phyloP scores from a whole-genome alignment of 306 rosid genomes.

The Sicyos edulis region DNA sequence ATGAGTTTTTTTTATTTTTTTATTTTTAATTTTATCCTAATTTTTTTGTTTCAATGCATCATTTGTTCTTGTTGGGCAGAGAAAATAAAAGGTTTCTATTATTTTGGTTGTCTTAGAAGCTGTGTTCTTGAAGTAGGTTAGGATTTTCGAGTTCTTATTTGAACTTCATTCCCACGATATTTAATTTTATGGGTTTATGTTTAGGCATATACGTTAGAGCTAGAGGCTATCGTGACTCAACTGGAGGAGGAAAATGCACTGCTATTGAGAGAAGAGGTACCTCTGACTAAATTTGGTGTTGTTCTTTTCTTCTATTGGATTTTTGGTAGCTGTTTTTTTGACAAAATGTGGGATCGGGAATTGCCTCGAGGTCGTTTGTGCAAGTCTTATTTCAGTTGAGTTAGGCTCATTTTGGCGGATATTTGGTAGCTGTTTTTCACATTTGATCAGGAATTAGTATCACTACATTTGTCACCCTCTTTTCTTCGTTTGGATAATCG shows the following conservation, averaged over 20 bases:
- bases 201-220: constrained; percentile 82
- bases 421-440: not conserved
- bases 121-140: not conserved
- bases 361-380: too few species aligned
- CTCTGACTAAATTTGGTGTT: constrained; percentile 5
- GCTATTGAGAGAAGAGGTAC: constrained; percentile 59
- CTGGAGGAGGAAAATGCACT: constrained; percentile 65
- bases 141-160: not conserved
- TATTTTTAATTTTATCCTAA: not conserved
- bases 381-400: too few species aligned
- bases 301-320: not conserved
- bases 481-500: not conserved
- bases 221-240: constrained; percentile 58
- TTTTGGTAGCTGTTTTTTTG: not conserved
- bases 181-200: not conserved
- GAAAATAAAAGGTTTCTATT: not conserved
- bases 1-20: not conserved
- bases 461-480: not conserved
- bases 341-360: too few species aligned
- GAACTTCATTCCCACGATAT: not conserved
- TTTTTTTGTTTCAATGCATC: constrained; percentile 7
- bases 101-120: not conserved
- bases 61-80: not conserved
- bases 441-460: constrained; percentile 8
- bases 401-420: not conserved